These are phyloP conservation scores for Ramalina intermedia DNA, from an alignment of 495 filamentous ascomycete species.

Conservation along the genomic window DNA sequence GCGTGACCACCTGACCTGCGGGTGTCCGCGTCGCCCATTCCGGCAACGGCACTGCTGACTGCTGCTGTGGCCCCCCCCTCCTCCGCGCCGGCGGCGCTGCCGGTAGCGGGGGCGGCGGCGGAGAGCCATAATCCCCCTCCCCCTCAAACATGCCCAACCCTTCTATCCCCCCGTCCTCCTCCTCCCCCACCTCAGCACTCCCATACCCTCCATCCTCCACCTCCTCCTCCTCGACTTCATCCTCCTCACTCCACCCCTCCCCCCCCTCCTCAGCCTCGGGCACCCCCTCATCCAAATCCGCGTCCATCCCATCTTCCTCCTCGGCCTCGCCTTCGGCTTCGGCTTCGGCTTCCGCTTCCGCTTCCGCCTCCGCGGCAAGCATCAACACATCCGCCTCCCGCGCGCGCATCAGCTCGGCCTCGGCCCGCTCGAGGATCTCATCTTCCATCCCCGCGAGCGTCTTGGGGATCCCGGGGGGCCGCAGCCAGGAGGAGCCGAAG, in stretches of 20 bases:
- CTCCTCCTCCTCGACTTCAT: constrained; percentile 4
- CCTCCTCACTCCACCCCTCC: background rate
- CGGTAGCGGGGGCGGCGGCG: background rate
- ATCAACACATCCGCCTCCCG: constrained; percentile 55
- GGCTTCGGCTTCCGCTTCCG: constrained; percentile 18
- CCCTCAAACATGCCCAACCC: background rate
- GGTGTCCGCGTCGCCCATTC: background rate
- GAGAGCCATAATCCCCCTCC: constrained; percentile 7
- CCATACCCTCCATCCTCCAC: background rate
- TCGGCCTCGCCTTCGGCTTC: constrained; percentile 12
- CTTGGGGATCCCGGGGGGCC: constrained; percentile 60
- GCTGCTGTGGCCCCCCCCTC: background rate
- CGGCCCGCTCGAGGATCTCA: constrained; percentile 64
- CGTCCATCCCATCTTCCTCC: constrained; percentile 27
- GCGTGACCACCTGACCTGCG: background rate
- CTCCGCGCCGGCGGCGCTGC: background rate
- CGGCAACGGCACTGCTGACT: constrained; percentile 2
- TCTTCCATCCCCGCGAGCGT: constrained; percentile 64
- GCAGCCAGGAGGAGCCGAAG: constrained; percentile 67
- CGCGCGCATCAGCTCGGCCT: constrained; percentile 54
- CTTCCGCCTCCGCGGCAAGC: constrained; percentile 37
- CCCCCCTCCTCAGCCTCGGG: constrained; percentile 23
- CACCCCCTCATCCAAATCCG: constrained; percentile 35
- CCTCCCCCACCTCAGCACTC: background rate
- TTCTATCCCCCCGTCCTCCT: background rate